Percentiles rank a stretch among this genome's conserved stretches.
phyloP scores from a whole-genome alignment of 305 asterid genomes.

The Fraxinus platypoda region DNA sequence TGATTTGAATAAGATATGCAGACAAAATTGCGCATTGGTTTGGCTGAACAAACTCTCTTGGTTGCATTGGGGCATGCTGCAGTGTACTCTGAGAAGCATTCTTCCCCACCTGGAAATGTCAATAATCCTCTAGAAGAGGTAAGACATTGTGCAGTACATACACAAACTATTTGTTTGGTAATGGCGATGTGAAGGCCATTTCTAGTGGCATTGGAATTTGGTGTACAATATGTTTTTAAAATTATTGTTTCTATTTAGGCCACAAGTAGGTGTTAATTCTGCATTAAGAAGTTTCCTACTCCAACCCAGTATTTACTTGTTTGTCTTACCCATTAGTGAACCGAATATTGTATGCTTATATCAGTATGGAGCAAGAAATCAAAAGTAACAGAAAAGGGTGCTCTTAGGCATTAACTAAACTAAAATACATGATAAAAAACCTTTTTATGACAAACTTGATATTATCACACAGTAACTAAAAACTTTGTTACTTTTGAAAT shows the following conservation, averaged over 20 bases:
- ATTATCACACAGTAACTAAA: background rate
- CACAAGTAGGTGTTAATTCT: background rate
- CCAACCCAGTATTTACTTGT: background rate
- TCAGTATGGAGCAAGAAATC: background rate
- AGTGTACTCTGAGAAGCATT: slow-evolving; percentile 66
- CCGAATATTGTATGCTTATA: background rate
- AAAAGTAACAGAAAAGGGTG: background rate
- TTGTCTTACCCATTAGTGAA: background rate
- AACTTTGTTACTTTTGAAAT: background rate
- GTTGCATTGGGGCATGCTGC: slow-evolving; percentile 84
- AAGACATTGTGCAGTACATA: slow-evolving; percentile 12
- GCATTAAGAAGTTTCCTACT: background rate
- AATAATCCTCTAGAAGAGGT: slow-evolving; percentile 79
- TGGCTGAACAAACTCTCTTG: slow-evolving; percentile 90
- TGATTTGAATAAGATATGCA: slow-evolving; percentile 48
- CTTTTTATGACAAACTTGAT: background rate
- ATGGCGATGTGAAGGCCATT: background rate
- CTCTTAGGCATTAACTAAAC: background rate
- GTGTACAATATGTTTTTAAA: background rate
- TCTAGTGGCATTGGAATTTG: background rate
- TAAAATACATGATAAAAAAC: background rate
- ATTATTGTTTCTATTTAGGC: background rate
- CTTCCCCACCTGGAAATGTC: slow-evolving; percentile 49
- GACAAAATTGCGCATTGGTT: slow-evolving; percentile 86
- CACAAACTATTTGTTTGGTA: background rate